A percentile compares a stretch with the other conserved stretches of the same genome.
These are phyloP conservation scores for Nyssa sinensis DNA, from an alignment of 148 eudicot species.

Conservation along the genomic window DNA sequence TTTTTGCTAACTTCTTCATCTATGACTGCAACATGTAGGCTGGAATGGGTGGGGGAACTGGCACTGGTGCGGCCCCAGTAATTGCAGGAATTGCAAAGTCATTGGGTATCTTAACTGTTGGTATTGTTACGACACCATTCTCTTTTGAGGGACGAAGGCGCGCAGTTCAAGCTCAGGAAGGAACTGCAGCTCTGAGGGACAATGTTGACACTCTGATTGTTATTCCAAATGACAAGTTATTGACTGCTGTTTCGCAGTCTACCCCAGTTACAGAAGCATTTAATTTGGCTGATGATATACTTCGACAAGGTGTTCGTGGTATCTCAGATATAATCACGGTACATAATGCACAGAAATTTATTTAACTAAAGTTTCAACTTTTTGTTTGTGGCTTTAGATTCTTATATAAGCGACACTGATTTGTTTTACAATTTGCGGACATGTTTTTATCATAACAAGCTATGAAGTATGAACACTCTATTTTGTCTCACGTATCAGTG, in stretches of 20 bases:
- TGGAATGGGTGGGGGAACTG: constrained; percentile 99
- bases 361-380: not conserved
- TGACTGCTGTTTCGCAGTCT: constrained; percentile 90
- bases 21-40: constrained; percentile 50
- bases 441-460: not conserved
- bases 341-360: constrained; percentile 18
- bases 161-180: constrained; percentile 98
- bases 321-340: constrained; percentile 97
- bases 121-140: constrained; percentile 94
- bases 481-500: too few relatives aligned
- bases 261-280: constrained; percentile 99
- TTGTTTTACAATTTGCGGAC: not conserved
- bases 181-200: constrained; percentile 95
- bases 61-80: constrained; percentile 96
- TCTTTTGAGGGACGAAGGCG: constrained; percentile 97
- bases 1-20: not conserved
- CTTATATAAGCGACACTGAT: not conserved
- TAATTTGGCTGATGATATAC: constrained; percentile 97
- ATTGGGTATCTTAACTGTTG: constrained; percentile 98
- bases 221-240: constrained; percentile 94
- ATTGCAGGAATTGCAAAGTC: constrained; percentile 92
- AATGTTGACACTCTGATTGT: constrained; percentile 97
- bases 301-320: constrained; percentile 98
- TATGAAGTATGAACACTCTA: too few relatives aligned
- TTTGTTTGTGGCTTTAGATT: not conserved